Percentiles rank a stretch among this genome's conserved stretches.
These are phyloP conservation scores for Tephrocybe sp. DNA, from an alignment of 768 basidiomycete species.

Conservation along the genomic window DNA sequence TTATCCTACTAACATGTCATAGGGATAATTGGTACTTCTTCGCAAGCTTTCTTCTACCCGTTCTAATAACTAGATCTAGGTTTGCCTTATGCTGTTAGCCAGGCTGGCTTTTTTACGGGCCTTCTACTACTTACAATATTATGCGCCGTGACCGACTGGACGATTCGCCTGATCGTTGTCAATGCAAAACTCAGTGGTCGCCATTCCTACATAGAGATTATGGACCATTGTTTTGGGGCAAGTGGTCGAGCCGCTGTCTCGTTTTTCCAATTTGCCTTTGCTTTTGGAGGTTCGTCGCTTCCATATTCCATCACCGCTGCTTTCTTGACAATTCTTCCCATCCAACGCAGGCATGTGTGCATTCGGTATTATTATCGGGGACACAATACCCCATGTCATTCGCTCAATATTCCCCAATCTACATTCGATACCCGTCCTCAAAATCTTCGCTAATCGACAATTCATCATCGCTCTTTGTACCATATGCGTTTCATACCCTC, in stretches of 20 bases:
- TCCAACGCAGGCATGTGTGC: conserved; percentile 85
- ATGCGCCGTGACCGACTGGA: conserved; percentile 93
- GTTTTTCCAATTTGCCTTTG: conserved; percentile 96
- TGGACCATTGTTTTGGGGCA: conserved; percentile 89
- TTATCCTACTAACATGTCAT: conserved; percentile 2
- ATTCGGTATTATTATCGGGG: conserved; percentile 96
- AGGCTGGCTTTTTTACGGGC: conserved; percentile 92
- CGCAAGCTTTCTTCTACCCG: background rate
- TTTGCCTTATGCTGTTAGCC: conserved; percentile 89
- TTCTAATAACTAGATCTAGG: conserved; percentile 41
- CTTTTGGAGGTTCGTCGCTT: conserved; percentile 86
- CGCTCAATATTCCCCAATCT: conserved; percentile 77
- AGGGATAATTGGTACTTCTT: conserved; percentile 25
- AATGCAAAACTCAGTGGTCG: conserved; percentile 96
- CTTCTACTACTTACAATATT: conserved; percentile 77
- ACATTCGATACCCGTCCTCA: conserved; percentile 66
- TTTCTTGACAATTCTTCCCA: background rate
- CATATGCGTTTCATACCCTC: conserved; percentile 85
- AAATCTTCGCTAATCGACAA: conserved; percentile 77
- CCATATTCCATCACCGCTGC: background rate
- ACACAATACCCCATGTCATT: conserved; percentile 94
- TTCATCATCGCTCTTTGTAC: conserved; percentile 90
- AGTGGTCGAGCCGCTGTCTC: conserved; percentile 93
- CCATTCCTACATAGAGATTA: conserved; percentile 90
- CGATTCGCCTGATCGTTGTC: conserved; percentile 90